These are phyloP conservation scores for Neurospora terricola DNA, from an alignment of 495 filamentous ascomycete species.

Conservation along the genomic window DNA sequence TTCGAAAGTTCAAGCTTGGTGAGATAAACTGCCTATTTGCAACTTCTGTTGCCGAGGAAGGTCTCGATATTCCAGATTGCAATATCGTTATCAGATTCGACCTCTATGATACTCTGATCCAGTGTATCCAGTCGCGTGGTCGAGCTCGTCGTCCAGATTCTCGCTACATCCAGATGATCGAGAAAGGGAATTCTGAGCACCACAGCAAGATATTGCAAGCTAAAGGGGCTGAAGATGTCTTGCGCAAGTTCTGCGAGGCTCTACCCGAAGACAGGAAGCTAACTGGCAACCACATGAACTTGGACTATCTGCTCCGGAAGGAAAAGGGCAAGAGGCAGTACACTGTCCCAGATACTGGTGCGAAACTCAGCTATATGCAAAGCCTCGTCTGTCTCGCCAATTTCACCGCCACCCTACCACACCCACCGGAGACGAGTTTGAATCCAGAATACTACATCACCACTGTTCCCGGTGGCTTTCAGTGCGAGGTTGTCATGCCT, in stretches of 20 bases:
- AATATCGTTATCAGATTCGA: slow-evolving; percentile 86
- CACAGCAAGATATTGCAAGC: slow-evolving; percentile 38
- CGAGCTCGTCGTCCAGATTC: slow-evolving; percentile 70
- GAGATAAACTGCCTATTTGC: slow-evolving; percentile 83
- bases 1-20: slow-evolving; percentile 69
- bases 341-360: slow-evolving; percentile 57
- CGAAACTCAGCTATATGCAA: slow-evolving; percentile 69
- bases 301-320: slow-evolving; percentile 44
- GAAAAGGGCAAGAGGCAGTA: slow-evolving; percentile 49
- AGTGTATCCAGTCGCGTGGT: slow-evolving; percentile 93
- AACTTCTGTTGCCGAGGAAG: slow-evolving; percentile 90
- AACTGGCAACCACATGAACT: slow-evolving; percentile 46
- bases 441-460: slow-evolving; percentile 55
- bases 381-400: slow-evolving; percentile 54
- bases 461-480: slow-evolving; percentile 47
- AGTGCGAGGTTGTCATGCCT: slow-evolving; percentile 77
- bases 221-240: slow-evolving; percentile 37
- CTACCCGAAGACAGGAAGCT: slow-evolving; percentile 70
- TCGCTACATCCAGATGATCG: slow-evolving; percentile 76
- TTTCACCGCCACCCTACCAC: slow-evolving; percentile 48
- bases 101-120: slow-evolving; percentile 83
- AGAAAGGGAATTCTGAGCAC: slow-evolving; percentile 55
- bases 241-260: slow-evolving; percentile 64
- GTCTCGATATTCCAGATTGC: slow-evolving; percentile 92
- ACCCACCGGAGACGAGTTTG: slow-evolving; percentile 43